Percentiles rank a stretch among this genome's conserved stretches.
Conservation (phyloP, 2,329 filamentous ascomycete genomes). For the Colletotrichum theobromicola region DNA sequence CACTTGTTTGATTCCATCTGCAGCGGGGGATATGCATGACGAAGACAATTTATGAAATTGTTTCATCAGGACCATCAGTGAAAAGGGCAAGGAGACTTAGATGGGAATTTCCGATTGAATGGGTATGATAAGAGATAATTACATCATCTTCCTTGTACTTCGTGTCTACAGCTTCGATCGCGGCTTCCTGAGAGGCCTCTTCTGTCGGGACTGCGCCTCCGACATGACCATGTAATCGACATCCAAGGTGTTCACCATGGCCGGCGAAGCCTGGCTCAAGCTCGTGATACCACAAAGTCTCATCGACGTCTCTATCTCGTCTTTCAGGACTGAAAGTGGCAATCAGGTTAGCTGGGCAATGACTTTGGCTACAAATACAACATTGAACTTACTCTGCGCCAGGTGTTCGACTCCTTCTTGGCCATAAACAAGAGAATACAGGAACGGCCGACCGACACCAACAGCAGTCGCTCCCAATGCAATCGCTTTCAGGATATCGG, state of each 20-base stretch:
- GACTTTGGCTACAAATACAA: accelerated
- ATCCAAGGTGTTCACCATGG: slow-evolving; percentile 35
- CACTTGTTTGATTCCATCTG: too few species aligned
- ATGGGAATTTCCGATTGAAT: not conserved
- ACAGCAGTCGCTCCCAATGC: slow-evolving; percentile 67
- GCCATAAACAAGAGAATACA: slow-evolving; percentile 54
- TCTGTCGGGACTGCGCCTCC: not conserved
- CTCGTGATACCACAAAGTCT: slow-evolving; percentile 32
- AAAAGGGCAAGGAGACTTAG: too few species aligned
- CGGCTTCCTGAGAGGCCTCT: not conserved
- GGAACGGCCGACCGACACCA: slow-evolving; percentile 69
- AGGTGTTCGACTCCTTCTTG: slow-evolving; percentile 55
- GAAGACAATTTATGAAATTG: too few species aligned
- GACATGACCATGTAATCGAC: slow-evolving; percentile 32
- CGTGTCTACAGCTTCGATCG: not conserved
- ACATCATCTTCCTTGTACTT: not conserved
- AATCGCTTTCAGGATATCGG: slow-evolving; percentile 74
- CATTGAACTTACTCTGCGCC: not conserved
- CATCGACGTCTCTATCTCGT: slow-evolving; percentile 34
- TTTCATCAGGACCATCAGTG: too few species aligned
- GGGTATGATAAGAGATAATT: not conserved
- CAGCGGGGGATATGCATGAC: too few species aligned
- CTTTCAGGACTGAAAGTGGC: slow-evolving; percentile 24
- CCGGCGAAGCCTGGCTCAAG: slow-evolving; percentile 29
- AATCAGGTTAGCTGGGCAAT: not conserved